Conservation (phyloP, 441 rosid genomes). For the Eutrema salsugineum region DNA sequence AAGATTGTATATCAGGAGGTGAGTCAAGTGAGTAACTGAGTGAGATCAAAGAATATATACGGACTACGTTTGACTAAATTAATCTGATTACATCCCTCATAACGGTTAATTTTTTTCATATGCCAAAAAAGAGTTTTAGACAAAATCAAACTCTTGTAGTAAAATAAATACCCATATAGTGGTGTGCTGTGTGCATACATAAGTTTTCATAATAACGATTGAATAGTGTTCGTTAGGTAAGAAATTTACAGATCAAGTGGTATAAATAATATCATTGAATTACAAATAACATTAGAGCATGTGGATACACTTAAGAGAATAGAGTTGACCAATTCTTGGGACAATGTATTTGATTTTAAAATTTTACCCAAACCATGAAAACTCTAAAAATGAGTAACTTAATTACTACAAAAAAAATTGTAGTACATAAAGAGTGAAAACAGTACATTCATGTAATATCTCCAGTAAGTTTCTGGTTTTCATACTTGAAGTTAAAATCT, state of each 20-base stretch:
- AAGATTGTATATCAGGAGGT: background rate
- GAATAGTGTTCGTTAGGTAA: background rate
- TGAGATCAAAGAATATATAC: background rate
- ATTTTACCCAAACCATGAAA: too few species aligned
- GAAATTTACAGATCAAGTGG: background rate
- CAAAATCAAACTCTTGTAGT: too few species aligned
- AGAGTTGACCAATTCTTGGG: too few species aligned
- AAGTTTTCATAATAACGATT: background rate
- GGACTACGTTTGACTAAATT: background rate
- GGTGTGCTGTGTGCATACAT: too few species aligned
- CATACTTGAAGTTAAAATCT: background rate
- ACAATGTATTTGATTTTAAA: too few species aligned
- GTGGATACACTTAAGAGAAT: background rate
- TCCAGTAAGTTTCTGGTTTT: background rate
- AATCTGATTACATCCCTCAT: background rate
- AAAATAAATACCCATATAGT: too few species aligned
- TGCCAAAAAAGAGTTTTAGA: background rate
- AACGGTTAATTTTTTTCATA: background rate
- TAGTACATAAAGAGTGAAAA: background rate
- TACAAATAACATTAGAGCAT: background rate
- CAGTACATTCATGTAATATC: background rate
- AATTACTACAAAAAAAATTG: background rate
- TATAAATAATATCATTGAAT: background rate
- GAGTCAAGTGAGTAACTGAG: background rate
- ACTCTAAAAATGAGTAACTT: too few species aligned